Evolutionary conservation across 805 yeast genomes (phyloP).

Genomic region (Priceomyces fermenticarens): DNA sequence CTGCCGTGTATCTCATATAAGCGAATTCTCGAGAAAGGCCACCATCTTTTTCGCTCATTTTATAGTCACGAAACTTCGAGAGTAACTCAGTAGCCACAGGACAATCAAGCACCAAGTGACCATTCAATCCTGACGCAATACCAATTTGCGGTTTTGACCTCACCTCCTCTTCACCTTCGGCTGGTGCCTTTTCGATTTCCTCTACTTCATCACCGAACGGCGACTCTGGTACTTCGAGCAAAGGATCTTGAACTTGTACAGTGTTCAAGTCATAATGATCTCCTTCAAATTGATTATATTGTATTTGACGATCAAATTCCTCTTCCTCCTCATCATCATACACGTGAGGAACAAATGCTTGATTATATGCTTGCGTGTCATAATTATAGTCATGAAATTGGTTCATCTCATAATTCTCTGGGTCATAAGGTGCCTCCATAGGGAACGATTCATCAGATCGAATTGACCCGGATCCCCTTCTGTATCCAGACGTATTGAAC

Average conservation of each 20-base stretch:
- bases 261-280: constrained; percentile 40
- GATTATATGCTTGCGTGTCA: constrained; percentile 19
- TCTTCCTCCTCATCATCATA: constrained; percentile 40
- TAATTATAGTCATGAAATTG: constrained; percentile 20
- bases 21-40: constrained; percentile 53
- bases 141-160: constrained; percentile 33
- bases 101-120: constrained; percentile 46
- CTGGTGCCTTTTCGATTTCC: constrained; percentile 30
- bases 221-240: constrained; percentile 13
- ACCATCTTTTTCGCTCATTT: constrained; percentile 30
- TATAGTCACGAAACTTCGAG: constrained; percentile 40
- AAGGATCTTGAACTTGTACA: constrained; percentile 18
- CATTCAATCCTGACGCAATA: constrained; percentile 36
- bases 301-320: constrained; percentile 38
- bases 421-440: constrained; percentile 3
- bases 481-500: constrained; percentile 20
- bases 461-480: constrained; percentile 15
- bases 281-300: constrained; percentile 38
- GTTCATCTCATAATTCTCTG: constrained; percentile 16
- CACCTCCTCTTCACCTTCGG: constrained; percentile 29
- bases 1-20: constrained; percentile 62
- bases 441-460: constrained; percentile 14
- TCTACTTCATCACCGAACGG: constrained; percentile 26
- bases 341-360: constrained; percentile 43
- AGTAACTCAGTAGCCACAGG: constrained; percentile 45